These are phyloP conservation scores for Neonectria coccinea DNA, from an alignment of 2,329 filamentous ascomycete species.

Conservation along the genomic window DNA sequence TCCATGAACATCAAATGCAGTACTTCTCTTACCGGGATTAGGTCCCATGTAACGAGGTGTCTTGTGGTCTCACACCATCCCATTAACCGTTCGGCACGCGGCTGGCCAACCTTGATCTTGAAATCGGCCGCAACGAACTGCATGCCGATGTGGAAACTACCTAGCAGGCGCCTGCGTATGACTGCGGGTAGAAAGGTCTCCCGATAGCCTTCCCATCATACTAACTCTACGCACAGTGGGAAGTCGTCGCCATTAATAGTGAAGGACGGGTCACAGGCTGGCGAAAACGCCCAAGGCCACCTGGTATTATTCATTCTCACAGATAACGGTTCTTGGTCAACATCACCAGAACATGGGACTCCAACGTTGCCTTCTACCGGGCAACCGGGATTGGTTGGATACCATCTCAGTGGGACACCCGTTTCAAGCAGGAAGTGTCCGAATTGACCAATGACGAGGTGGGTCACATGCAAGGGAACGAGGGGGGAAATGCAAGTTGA, in stretches of 20 bases:
- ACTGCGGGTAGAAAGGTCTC: background rate
- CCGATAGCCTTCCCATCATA: no score
- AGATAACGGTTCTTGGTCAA: background rate
- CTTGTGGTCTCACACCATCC: background rate
- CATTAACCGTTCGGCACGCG: background rate
- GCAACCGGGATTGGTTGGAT: conserved; percentile 1
- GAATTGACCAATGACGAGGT: background rate
- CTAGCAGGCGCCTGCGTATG: background rate
- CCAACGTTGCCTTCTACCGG: background rate
- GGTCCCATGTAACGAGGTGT: background rate
- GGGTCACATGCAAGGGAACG: no score
- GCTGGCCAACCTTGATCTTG: background rate
- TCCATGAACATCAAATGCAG: background rate
- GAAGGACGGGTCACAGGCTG: no score
- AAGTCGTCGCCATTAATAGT: background rate
- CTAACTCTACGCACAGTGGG: no score
- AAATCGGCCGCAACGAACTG: background rate
- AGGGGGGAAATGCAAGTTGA: background rate
- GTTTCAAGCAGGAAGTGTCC: no score
- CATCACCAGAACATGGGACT: no score
- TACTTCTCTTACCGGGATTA: background rate
- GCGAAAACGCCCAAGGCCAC: background rate
- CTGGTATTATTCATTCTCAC: background rate
- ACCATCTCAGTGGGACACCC: background rate
- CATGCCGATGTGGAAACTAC: no score